Conservation (phyloP, 371 early-diverging fungal genomes). For the Mucor sp. region DNA sequence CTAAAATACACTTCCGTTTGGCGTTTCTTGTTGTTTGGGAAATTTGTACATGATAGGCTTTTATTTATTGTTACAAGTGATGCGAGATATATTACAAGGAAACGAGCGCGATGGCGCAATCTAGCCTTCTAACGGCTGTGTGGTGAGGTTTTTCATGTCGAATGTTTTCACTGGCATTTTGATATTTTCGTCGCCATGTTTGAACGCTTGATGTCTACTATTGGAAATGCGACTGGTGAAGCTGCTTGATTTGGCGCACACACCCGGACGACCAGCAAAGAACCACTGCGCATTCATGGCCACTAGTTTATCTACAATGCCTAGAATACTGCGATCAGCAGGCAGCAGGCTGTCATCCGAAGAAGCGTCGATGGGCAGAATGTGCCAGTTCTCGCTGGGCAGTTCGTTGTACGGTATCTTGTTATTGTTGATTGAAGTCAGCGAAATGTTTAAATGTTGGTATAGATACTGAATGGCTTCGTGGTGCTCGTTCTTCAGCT, state of each 20-base stretch:
- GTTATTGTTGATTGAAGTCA: constrained; percentile 13
- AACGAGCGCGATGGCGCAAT: neutral
- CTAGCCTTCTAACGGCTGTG: neutral
- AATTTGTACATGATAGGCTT: neutral
- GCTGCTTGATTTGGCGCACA: constrained; percentile 45
- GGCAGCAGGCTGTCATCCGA: constrained; percentile 6
- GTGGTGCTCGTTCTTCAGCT: constrained; percentile 41
- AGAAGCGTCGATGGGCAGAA: constrained; percentile 29
- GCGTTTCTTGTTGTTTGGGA: neutral
- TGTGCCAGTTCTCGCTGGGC: constrained; percentile 67
- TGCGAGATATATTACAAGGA: neutral
- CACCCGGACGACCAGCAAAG: constrained; percentile 42
- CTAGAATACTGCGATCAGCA: constrained; percentile 39
- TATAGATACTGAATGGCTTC: constrained; percentile 42
- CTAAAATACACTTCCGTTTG: neutral
- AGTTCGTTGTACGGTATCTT: constrained; percentile 67
- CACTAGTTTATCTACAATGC: constrained; percentile 50
- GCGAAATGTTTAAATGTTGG: constrained; percentile 31
- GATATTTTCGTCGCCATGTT: constrained; percentile 13
- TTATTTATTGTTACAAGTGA: neutral
- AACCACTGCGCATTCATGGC: constrained; percentile 54
- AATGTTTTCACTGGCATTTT: constrained; percentile 17
- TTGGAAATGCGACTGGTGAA: constrained; percentile 42
- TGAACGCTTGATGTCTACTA: constrained; percentile 14
- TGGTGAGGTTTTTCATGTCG: constrained; percentile 7